These are phyloP conservation scores for Thalassiosira livingstoniorum DNA, from an alignment of 352 stramenopile species.

Conservation along the genomic window DNA sequence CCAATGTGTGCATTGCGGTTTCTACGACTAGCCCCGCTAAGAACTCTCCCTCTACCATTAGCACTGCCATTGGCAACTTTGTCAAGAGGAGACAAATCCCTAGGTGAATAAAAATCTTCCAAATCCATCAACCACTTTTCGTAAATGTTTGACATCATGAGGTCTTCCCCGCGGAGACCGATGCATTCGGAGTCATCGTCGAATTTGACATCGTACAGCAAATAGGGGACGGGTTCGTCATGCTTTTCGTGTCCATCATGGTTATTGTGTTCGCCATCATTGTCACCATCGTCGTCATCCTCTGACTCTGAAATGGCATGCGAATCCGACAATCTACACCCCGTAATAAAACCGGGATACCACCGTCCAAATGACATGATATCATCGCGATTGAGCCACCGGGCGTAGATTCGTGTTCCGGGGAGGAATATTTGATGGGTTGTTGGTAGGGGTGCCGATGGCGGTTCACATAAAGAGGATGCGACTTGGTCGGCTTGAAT, in stretches of 20 bases:
- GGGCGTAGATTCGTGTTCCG: conserved; percentile 61
- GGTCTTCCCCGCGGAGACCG: conserved; percentile 49
- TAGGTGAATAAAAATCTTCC: conserved; percentile 52
- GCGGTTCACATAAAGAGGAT: conserved; percentile 34
- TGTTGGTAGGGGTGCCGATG: conserved; percentile 38
- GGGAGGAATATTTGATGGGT: conserved; percentile 58
- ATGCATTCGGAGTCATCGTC: conserved; percentile 52
- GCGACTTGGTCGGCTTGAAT: no score
- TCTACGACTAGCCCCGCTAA: no score
- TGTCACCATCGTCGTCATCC: conserved; percentile 1
- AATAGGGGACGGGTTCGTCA: conserved; percentile 31
- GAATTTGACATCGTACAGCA: conserved; percentile 62
- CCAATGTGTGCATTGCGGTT: no score
- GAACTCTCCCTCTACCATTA: no score
- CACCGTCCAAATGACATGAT: conserved; percentile 47
- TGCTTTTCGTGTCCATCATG: no score
- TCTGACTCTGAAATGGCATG: no score
- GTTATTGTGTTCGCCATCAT: conserved; percentile 25
- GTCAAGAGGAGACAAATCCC: no score
- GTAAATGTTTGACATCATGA: conserved; percentile 61
- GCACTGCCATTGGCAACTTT: no score
- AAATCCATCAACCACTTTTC: conserved; percentile 51
- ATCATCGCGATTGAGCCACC: conserved; percentile 57
- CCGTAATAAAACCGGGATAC: conserved; percentile 57
- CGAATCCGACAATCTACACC: conserved; percentile 30